These are phyloP conservation scores for Hirsutella rhossiliensis DNA, from an alignment of 2,329 filamentous ascomycete species.

Conservation along the genomic window DNA sequence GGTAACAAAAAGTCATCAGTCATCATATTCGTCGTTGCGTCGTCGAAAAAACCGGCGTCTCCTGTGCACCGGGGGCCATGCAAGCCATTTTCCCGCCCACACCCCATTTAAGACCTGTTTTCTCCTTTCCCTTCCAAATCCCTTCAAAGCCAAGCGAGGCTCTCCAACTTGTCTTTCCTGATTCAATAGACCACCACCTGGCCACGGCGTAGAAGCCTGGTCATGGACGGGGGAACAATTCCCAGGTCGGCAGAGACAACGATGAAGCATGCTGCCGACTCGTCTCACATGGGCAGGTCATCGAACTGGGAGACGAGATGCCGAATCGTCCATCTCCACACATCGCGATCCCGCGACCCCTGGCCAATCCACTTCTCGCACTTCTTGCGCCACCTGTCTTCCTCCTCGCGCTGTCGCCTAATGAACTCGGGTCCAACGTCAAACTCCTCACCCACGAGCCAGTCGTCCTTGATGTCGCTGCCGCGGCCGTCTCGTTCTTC, in stretches of 20 bases:
- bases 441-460: constrained; percentile 89
- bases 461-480: constrained; percentile 60
- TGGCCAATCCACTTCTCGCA: constrained; percentile 73
- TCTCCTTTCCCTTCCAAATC: neutral
- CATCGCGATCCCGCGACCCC: constrained; percentile 40
- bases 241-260: no score
- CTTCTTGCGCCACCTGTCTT: constrained; percentile 80
- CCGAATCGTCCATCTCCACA: constrained; percentile 69
- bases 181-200: no score
- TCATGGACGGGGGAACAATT: no score
- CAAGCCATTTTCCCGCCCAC: neutral
- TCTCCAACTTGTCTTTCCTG: no score
- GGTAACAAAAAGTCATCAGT: constrained; percentile 3
- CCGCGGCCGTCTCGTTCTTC: constrained; percentile 38
- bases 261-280: neutral
- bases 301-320: constrained; percentile 40
- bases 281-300: constrained; percentile 21
- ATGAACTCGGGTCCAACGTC: constrained; percentile 95
- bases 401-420: constrained; percentile 77
- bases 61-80: neutral
- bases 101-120: neutral
- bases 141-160: neutral
- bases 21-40: constrained; percentile 3
- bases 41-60: neutral
- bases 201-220: no score